Evolutionary conservation across 192 early-diverging fungal genomes (phyloP).

Genomic region (Geranomyces michiganensis): DNA sequence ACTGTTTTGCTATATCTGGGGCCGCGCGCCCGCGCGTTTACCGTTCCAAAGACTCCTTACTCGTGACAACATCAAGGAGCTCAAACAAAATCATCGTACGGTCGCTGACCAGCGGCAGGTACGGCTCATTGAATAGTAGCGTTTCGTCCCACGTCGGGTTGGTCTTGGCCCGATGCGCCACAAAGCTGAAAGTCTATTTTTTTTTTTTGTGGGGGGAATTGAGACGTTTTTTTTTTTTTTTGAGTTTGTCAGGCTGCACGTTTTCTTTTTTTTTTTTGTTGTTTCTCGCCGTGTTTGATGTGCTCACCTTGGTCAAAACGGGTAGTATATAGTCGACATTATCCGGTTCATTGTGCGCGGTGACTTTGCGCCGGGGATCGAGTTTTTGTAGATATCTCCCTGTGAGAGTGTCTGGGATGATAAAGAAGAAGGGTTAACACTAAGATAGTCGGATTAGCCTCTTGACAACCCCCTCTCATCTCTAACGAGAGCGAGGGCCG

Average conservation of each 20-base stretch:
- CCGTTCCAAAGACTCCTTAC: constrained; percentile 15
- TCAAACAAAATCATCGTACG: constrained; percentile 50
- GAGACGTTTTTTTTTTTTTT: not conserved
- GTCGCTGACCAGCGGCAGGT: constrained; percentile 39
- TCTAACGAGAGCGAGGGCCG: too few species aligned
- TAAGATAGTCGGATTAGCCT: not conserved
- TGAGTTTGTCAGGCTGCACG: constrained; percentile 12
- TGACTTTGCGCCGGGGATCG: constrained; percentile 23
- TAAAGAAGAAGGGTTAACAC: not conserved
- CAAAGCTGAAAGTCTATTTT: constrained; percentile 3
- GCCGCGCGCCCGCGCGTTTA: constrained; percentile 4
- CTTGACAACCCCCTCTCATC: too few species aligned
- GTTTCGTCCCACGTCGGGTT: constrained; percentile 52
- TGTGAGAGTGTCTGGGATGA: constrained; percentile 31
- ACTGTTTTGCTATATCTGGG: not conserved
- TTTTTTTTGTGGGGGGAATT: constrained; percentile 9
- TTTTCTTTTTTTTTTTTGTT: too few species aligned
- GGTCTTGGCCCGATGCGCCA: constrained; percentile 35
- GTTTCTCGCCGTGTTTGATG: too few species aligned
- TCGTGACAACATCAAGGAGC: constrained; percentile 47
- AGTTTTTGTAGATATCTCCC: constrained; percentile 26
- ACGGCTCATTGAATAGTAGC: constrained; percentile 48
- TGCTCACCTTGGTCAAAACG: constrained; percentile 43
- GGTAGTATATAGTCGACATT: constrained; percentile 45
- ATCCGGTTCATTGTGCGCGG: constrained; percentile 35